Conservation (phyloP, 768 basidiomycete species). For the Sarcodon aspratus region DNA sequence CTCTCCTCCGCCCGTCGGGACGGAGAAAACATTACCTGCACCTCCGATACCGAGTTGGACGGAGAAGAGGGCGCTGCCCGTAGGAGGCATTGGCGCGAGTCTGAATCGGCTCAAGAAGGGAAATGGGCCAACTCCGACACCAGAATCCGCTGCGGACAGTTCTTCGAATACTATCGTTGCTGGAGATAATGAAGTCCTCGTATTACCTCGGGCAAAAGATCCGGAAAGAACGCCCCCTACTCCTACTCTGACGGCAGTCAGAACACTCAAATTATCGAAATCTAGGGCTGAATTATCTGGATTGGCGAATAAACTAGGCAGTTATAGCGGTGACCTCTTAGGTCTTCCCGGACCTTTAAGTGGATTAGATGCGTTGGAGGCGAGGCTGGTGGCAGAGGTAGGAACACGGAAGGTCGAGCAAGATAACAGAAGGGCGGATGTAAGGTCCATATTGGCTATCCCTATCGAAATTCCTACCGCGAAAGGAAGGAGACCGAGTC, state of each 20-base stretch:
- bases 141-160: background rate
- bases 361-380: conserved; percentile 67
- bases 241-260: conserved; percentile 18
- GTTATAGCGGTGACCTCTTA: too few relatives aligned
- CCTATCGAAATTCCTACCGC: conserved; percentile 24
- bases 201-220: too few relatives aligned
- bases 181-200: too few relatives aligned
- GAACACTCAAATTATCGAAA: conserved; percentile 15
- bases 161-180: too few relatives aligned
- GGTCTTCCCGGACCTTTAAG: conserved; percentile 15
- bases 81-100: conserved; percentile 9
- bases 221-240: conserved; percentile 11
- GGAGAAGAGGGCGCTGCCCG: conserved; percentile 16
- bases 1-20: conserved; percentile 4
- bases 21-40: conserved; percentile 50
- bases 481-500: background rate
- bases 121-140: conserved; percentile 1
- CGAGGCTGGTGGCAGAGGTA: conserved; percentile 56
- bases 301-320: background rate
- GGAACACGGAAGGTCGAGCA: conserved; percentile 44
- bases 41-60: conserved; percentile 39
- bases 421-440: conserved; percentile 19
- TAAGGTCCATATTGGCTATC: conserved; percentile 19
- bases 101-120: conserved; percentile 21
- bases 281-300: background rate